Percentiles rank a stretch among this genome's conserved stretches.
Evolutionary conservation across 148 eudicot species (phyloP).

Genomic region (Cornus florida): DNA sequence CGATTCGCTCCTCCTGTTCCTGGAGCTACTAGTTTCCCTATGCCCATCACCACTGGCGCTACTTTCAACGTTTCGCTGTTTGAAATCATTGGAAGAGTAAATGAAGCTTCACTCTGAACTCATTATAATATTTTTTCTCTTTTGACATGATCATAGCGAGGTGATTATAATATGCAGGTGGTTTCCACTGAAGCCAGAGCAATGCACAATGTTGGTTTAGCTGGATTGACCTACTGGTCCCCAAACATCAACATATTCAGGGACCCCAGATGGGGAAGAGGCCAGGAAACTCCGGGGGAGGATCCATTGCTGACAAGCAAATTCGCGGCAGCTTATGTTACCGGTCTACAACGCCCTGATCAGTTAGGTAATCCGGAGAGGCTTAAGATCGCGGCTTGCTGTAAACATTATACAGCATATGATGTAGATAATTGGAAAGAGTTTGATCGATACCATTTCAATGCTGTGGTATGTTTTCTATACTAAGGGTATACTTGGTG

Average conservation of each 20-base stretch:
- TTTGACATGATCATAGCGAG: not conserved
- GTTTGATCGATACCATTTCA: constrained; percentile 44
- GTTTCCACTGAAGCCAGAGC: constrained; percentile 76
- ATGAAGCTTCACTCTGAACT: not conserved
- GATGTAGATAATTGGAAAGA: constrained; percentile 65
- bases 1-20: constrained; percentile 12
- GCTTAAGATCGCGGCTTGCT: constrained; percentile 66
- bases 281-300: constrained; percentile 81
- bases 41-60: constrained; percentile 62
- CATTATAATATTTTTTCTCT: not conserved
- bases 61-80: constrained; percentile 48
- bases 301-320: constrained; percentile 50
- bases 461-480: constrained; percentile 40
- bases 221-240: constrained; percentile 71
- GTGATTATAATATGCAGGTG: constrained; percentile 32
- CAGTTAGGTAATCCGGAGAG: constrained; percentile 11
- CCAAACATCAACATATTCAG: constrained; percentile 70
- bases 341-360: constrained; percentile 56
- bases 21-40: constrained; percentile 67
- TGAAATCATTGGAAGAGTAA: constrained; percentile 33
- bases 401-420: constrained; percentile 64
- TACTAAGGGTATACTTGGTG: too few relatives aligned
- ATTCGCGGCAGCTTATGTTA: constrained; percentile 46
- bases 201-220: constrained; percentile 64
- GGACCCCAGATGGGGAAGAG: constrained; percentile 85